These are phyloP conservation scores for Primulina eburnea DNA, from an alignment of 257 asterid genomes.

Conservation along the genomic window DNA sequence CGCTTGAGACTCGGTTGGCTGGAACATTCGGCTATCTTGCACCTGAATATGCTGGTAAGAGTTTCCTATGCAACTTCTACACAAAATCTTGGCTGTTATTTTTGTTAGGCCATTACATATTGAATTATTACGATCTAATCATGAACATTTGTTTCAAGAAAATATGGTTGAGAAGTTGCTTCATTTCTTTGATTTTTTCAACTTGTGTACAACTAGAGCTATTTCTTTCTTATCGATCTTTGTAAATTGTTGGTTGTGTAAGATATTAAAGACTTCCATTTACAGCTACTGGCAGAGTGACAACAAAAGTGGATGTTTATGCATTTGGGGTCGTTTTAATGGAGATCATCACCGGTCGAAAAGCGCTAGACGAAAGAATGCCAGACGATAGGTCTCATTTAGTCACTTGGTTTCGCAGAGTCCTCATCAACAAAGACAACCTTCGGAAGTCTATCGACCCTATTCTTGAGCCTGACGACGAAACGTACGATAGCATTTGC, in stretches of 20 bases:
- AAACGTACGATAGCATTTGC: slow-evolving; percentile 76
- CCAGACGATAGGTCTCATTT: slow-evolving; percentile 86
- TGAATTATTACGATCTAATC: neutral
- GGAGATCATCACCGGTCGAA: slow-evolving; percentile 86
- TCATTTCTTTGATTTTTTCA: too few species aligned
- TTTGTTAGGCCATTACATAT: neutral
- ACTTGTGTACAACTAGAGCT: neutral
- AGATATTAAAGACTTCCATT: neutral
- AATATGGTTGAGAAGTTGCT: neutral
- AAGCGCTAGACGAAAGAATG: slow-evolving; percentile 76
- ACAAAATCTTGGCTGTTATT: neutral
- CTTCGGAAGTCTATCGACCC: slow-evolving; percentile 68
- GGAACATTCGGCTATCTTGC: slow-evolving; percentile 98
- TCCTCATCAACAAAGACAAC: slow-evolving; percentile 78
- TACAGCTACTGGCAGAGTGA: slow-evolving; percentile 93
- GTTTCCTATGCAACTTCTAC: neutral
- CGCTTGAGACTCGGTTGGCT: slow-evolving; percentile 90
- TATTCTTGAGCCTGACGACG: slow-evolving; percentile 63
- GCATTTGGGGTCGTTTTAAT: slow-evolving; percentile 87
- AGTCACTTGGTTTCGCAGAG: slow-evolving; percentile 90
- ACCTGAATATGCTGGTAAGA: slow-evolving; percentile 90
- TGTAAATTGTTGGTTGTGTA: neutral
- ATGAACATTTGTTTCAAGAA: neutral
- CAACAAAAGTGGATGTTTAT: slow-evolving; percentile 87
- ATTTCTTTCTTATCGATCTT: neutral